A percentile compares a stretch with the other conserved stretches of the same genome.
Evolutionary conservation across 2,329 filamentous ascomycete genomes (phyloP).

Genomic region (Beauveria bassiana): DNA sequence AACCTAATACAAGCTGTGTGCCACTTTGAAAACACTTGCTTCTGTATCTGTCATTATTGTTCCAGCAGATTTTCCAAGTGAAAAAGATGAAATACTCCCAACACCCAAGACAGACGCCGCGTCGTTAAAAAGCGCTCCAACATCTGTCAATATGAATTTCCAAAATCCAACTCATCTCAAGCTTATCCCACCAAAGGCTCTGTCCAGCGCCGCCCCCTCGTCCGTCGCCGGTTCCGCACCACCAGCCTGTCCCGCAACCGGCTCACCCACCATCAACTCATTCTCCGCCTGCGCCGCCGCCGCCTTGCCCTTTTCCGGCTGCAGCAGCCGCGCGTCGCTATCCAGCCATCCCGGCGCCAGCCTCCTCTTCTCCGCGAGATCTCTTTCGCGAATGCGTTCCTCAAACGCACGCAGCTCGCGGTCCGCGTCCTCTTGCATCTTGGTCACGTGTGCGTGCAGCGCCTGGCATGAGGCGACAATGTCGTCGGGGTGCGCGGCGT

Average conservation of each 20-base stretch:
- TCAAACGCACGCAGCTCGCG: constrained; percentile 63
- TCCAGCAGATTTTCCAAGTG: neutral
- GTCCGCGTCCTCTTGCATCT: constrained; percentile 60
- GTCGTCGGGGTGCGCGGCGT: constrained; percentile 78
- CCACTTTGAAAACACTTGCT: neutral
- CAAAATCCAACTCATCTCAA: constrained; percentile 19
- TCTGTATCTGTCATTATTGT: neutral
- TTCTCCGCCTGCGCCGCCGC: constrained; percentile 15
- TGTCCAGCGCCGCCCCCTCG: constrained; percentile 49
- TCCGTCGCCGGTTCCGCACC: constrained; percentile 36
- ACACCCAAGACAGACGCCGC: no score
- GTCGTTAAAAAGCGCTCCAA: no score
- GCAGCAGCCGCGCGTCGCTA: constrained; percentile 59
- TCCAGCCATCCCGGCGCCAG: constrained; percentile 78
- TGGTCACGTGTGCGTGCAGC: constrained; percentile 66
- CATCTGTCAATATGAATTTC: no score
- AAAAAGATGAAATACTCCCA: no score
- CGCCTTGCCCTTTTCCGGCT: constrained; percentile 50
- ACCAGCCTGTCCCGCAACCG: neutral
- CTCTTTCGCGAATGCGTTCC: constrained; percentile 53
- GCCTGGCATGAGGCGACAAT: constrained; percentile 76
- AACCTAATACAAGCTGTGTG: constrained; percentile 6
- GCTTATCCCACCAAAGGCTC: constrained; percentile 45
- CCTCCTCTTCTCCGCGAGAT: constrained; percentile 71
- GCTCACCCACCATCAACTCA: neutral